phyloP scores from a whole-genome alignment of 139 green algal species.

The Chlamydomonas sp. region DNA sequence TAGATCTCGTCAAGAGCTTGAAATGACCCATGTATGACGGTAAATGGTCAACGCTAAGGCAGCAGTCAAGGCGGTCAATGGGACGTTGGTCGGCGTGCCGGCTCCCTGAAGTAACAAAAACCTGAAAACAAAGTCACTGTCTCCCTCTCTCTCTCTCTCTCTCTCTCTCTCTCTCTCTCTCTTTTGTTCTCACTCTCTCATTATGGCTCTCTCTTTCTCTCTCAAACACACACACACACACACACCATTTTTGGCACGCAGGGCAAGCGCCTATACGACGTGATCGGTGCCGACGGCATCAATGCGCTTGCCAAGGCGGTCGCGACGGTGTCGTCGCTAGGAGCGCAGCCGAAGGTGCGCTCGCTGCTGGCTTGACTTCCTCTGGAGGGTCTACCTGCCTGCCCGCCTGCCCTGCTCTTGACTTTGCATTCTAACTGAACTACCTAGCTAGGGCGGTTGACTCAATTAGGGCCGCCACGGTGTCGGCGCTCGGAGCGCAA shows the following conservation, averaged over 20 bases:
- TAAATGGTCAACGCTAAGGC: too few species aligned
- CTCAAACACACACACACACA: too few species aligned
- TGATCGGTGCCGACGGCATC: constrained; percentile 32
- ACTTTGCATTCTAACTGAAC: neutral
- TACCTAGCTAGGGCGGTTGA: too few species aligned
- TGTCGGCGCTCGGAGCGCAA: constrained; percentile 12
- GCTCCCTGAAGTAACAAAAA: too few species aligned
- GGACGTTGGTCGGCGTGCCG: too few species aligned
- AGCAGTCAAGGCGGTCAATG: too few species aligned
- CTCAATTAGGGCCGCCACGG: constrained; percentile 25
- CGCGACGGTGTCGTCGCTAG: constrained; percentile 18
- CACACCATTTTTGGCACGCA: too few species aligned
- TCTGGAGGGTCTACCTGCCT: neutral
- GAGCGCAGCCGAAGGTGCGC: neutral
- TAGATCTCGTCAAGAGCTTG: too few species aligned
- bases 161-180: too few species aligned
- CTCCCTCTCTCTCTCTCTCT: neutral
- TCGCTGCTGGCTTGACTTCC: neutral
- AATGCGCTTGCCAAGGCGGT: constrained; percentile 34
- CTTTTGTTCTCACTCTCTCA: too few species aligned
- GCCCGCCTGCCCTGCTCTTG: neutral
- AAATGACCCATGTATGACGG: too few species aligned
- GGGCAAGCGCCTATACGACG: constrained; percentile 30
- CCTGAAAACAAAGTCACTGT: neutral
- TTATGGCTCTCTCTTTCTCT: too few species aligned